Percentiles rank a stretch among this genome's conserved stretches.
Evolutionary conservation across 768 basidiomycete genomes (phyloP).

Genomic region (Termitomyces sp.): DNA sequence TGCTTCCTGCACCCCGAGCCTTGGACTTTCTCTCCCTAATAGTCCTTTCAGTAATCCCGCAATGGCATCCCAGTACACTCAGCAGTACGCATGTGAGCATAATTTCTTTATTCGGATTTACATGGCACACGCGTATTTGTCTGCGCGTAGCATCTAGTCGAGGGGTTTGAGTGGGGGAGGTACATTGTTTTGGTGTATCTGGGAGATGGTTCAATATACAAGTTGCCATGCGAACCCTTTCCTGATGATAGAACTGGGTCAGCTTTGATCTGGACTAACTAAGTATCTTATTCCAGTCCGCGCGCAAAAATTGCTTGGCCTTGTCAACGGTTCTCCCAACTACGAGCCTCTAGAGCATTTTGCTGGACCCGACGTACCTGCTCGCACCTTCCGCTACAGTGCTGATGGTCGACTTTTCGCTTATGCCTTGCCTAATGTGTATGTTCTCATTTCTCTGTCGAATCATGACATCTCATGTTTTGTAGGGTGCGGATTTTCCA

Average conservation of each 20-base stretch:
- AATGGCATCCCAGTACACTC: conserved; percentile 73
- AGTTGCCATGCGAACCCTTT: neutral
- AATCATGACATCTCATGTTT: conserved; percentile 9
- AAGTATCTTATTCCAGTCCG: conserved; percentile 50
- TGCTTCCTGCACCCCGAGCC: conserved; percentile 51
- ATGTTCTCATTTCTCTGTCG: conserved; percentile 26
- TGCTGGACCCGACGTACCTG: conserved; percentile 60
- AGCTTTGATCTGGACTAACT: neutral
- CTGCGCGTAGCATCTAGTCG: neutral
- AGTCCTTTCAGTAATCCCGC: conserved; percentile 23
- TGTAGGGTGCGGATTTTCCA: conserved; percentile 71
- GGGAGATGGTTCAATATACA: neutral
- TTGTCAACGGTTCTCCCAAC: conserved; percentile 77
- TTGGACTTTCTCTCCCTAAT: conserved; percentile 20
- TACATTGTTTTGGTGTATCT: neutral
- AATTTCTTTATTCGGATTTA: conserved; percentile 8
- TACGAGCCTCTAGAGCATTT: conserved; percentile 65
- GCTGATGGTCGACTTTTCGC: conserved; percentile 84
- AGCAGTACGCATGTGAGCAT: conserved; percentile 81
- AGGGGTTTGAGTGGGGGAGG: neutral
- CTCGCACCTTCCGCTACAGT: conserved; percentile 78
- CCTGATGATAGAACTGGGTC: neutral
- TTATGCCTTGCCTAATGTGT: conserved; percentile 74
- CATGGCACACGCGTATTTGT: conserved; percentile 9
- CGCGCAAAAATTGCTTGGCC: conserved; percentile 89